Percentiles rank a stretch among this genome's conserved stretches.
phyloP scores from a whole-genome alignment of 176 grass and related monocot genomes.

The Raddia guianensis region DNA sequence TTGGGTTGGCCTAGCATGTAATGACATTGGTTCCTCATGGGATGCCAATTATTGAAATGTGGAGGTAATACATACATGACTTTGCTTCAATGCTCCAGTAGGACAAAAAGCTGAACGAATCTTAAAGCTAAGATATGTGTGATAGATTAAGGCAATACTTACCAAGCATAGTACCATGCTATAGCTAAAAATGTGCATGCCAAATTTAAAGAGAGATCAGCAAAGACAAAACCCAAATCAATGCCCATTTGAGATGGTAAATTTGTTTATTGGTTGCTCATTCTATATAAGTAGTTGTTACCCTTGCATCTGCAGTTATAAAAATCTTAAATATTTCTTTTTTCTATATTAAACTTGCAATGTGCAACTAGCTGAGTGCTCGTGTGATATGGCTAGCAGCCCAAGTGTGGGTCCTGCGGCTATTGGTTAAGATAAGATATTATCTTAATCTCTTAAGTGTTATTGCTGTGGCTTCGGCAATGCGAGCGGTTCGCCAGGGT shows the following conservation, averaged over 20 bases:
- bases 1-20: conserved; percentile 18
- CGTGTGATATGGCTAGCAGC: no score
- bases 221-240: not conserved
- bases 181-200: not conserved
- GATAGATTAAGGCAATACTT: not conserved
- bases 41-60: not conserved
- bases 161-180: not conserved
- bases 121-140: not conserved
- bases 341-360: no score
- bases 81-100: not conserved
- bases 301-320: not conserved
- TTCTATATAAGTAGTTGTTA: not conserved
- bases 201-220: conserved; percentile 14
- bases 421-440: no score
- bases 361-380: no score
- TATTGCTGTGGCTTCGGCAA: no score
- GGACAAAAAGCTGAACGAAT: not conserved
- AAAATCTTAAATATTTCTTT: no score
- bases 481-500: no score
- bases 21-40: not conserved
- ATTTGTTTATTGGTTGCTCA: not conserved
- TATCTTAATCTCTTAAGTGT: no score
- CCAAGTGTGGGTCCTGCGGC: no score
- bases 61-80: not conserved
- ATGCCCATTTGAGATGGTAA: not conserved